Base-by-base conservation (phyloP, 805 yeast genomes). In the Myxozyma melibiosi region DNA sequence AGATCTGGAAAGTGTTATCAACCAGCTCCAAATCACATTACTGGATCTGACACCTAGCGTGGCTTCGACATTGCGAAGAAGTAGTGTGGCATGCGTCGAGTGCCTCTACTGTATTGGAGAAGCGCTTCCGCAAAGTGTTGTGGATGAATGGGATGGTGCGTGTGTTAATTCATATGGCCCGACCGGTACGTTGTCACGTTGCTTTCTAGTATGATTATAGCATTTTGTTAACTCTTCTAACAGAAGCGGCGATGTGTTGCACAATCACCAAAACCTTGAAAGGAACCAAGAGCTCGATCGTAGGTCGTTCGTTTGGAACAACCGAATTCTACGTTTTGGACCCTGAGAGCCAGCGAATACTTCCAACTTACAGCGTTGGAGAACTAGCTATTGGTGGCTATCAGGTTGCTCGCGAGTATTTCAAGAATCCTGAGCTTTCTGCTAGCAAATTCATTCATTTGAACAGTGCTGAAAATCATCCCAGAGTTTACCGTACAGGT, bases 361-460 rank as follows among this genome's bases (percentile, higher is more conserved):
- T 66, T 11, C 71, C 71, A 1, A 9, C 48, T 5, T 59, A 57
- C 8, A 38, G 61, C 9, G 53, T 60, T 9, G 71, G 71, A 3
- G 69, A 68, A 40, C 55, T 68, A 3, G 66, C 60, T 9, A 66
- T 68, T 18, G 61, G 66, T 4, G 71, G 71, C 7, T 55, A 50
- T 24, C 71, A 68, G 46, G 61, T 68, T 1, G 69, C 71, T 7
- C 40, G 64, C 9, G 64, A 30, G 24, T 61, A 61, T 37, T 55
- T 34, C 41, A 38, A 51, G 13, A 52, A 53, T 8, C n/a, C 22
- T 4, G 54, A 48, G 5, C 54, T 66, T 2, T 65, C 69, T 0
- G 39, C 42, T 1, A 59, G 57, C n/a, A 47, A 54, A 11, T 66
- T 66, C 49, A 22, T 63, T 1, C 5, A 4, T 3, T 5, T 47